Evolutionary conservation across 2,329 filamentous ascomycete species (phyloP), one percentile per base, ranked within the genome.

Genomic region (Didymella keratinophila): DNA sequence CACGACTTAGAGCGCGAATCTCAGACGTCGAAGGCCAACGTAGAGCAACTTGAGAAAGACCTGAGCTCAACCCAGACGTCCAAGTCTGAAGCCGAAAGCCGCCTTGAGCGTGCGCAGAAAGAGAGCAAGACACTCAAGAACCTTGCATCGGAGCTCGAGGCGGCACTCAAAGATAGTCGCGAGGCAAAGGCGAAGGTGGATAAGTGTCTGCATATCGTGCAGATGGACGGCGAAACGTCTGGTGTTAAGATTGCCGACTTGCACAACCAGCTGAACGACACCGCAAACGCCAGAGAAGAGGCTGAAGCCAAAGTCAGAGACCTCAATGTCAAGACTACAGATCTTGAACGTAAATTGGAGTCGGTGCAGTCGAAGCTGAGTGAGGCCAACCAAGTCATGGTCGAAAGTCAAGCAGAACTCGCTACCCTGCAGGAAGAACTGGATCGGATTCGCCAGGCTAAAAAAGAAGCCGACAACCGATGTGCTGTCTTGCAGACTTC

Each of bases 371-470:
- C 50, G 2, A 60, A 56, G n/a, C 39, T 72, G 21, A 27, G 16
- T 10, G 56, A 55, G 9, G 56, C 56, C 12, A 62, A 70, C 14
- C 52, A 50, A 10, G 57, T 68, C 30, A 47, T 47, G 16, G 37
- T 45, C 16, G 44, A 59, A 6, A 37, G 65, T 11, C 63, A 54
- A 23, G 50, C 54, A 23, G 58, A 70, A 18, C 34, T 71, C 1
- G 61, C 55, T 0, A 20, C n/a, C 11, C 48, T 74, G 9, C 62
- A 69, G 44, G 56, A 43, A 32, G 61, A 71, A n/a, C 50, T 67
- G 10, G 41, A 25, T 2, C 39, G 45, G 16, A 34, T 61, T 10
- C 57, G 61, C 51, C 56, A 62, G 6, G 64, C 65, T 12, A 75
- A 71, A 49, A 30, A 50, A 12, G 60, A 68, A 7, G 58, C 65